Evolutionary conservation across 1,139 yeast species (phyloP), one percentile per base, ranked within the genome.

Genomic region (Blastobotrys proliferans): DNA sequence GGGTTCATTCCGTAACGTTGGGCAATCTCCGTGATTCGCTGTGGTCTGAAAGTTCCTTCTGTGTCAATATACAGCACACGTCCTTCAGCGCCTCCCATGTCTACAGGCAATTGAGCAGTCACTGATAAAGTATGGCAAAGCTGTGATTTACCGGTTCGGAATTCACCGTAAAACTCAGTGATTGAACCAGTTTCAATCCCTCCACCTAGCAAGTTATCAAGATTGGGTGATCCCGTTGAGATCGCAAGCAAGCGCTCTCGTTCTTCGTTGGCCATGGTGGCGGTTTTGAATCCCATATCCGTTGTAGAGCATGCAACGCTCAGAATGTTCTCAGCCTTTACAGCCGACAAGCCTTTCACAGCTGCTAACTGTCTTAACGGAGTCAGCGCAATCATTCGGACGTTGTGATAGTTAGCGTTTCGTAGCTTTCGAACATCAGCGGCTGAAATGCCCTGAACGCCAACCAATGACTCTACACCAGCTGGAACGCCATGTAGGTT

Each of bases 61-160:
- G 98, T 92, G 60, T 92, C 99, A 51, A 92, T 90, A 61, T 86
- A 94, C 46, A 94, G 72, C 64, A 97, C 92, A 63, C 94, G 88
- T 30, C 99, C 98, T 68, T 92, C 99, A 40, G 97, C 99, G 46
- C 99, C 99, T 35, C 97, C 97, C 86, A 86, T 84, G 61, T 92
- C 97, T 38, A 92, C 80, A 3, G 98, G 98, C 46, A 92, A 70
- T 64, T 92, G 99, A 62, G 97, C 92, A 2, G 97, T 90, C 9
- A 94, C 96, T 0, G 97, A 96, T 49, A 94, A 72, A 1, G 98
- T 94, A 62, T 94, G 98, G 64, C 98, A 94, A 41, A 92, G 69
- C 68, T 92, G 99, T 4, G 97, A 87, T 63, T 92, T 92, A 39
- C 99, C 99, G 1, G 98, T 92, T 67, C 98, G 79, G 63, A 90